Base-by-base conservation (phyloP, 768 basidiomycete genomes). In the Leccinum barrowsii region DNA sequence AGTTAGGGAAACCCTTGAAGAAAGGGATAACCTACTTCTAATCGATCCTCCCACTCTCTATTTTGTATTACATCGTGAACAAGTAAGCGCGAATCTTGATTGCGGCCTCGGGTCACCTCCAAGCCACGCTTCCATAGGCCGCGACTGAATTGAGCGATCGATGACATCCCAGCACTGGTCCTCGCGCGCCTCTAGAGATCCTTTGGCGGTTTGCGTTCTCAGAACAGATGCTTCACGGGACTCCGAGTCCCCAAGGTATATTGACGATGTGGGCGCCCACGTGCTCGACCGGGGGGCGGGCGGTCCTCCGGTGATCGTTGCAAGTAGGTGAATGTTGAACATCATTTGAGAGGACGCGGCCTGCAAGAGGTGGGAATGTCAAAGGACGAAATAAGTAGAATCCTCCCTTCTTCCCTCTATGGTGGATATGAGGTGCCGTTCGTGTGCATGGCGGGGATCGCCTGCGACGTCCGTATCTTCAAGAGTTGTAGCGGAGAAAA, bases 391-490 rank as follows among this genome's bases (percentile, higher is more conserved):
- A 37, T 32, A 24, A 7, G 48, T 0, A 13, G 15, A 13, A 46
- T 6, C 26, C 7, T 26, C 26, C 26, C 26, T 26, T 26, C 26
- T 7, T 26, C 7, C 26, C 26, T 26, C 26, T 1, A 26, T 94
- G 1, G 94, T 92, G 2, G 91, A 90, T 58, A 97, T 93, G 56
- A 98, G 85, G 62, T 91, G 92, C 71, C 95, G 94, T 69, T 98
- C 94, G 67, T 96, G 93, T 1, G 92, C 90, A 73, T 94, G 90
- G n/a, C 92, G 89, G 22, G 95, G 84, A 70, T 91, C 95, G n/a
- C 92, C 92, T 34, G 90, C 85, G 52, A 96, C 21, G 69, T 97
- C 94, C 0, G 91, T 94, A 76, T 97, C 94, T 67, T 90, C 87
- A n/a, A 96, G 80, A 4, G 90, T 67, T 94, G 91, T n/a, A 95